Evolutionary conservation across 2,329 filamentous ascomycete genomes (phyloP).

Genomic region (Colletotrichum gloeosporioides): DNA sequence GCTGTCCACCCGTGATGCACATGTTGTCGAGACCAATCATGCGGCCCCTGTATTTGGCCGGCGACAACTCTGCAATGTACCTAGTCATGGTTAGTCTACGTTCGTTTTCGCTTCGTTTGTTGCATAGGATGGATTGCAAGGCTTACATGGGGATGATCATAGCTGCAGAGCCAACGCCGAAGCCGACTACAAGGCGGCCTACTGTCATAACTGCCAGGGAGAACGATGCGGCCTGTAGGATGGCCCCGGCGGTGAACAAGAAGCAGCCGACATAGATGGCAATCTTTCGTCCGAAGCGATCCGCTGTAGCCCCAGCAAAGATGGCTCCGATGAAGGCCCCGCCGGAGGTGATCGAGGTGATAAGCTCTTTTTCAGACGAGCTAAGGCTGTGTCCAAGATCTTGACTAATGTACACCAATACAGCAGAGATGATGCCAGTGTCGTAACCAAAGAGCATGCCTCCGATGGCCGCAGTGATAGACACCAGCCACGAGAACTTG

Average conservation of each 20-base stretch:
- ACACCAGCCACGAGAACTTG: conserved; percentile 18
- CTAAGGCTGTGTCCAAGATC: conserved; percentile 44
- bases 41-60: conserved; percentile 51
- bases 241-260: conserved; percentile 24
- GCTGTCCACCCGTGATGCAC: conserved; percentile 45
- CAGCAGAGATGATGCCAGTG: conserved; percentile 49
- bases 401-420: conserved; percentile 42
- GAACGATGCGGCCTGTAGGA: conserved; percentile 24
- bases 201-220: conserved; percentile 24
- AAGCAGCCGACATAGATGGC: conserved; percentile 45
- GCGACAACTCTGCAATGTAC: conserved; percentile 57
- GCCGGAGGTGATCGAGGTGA: conserved; percentile 56
- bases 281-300: conserved; percentile 39
- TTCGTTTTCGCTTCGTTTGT: not conserved
- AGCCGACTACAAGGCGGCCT: conserved; percentile 45
- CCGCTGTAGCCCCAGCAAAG: conserved; percentile 24
- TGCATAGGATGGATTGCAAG: no score
- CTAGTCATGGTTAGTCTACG: not conserved
- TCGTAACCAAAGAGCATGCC: conserved; percentile 44
- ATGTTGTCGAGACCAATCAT: conserved; percentile 56
- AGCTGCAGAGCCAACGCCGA: conserved; percentile 52
- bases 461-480: not conserved
- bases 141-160: conserved; percentile 45
- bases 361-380: conserved; percentile 52
- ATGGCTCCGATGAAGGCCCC: conserved; percentile 30